Base-by-base conservation (phyloP, 257 asterid genomes). In the Nemophila menziesii region DNA sequence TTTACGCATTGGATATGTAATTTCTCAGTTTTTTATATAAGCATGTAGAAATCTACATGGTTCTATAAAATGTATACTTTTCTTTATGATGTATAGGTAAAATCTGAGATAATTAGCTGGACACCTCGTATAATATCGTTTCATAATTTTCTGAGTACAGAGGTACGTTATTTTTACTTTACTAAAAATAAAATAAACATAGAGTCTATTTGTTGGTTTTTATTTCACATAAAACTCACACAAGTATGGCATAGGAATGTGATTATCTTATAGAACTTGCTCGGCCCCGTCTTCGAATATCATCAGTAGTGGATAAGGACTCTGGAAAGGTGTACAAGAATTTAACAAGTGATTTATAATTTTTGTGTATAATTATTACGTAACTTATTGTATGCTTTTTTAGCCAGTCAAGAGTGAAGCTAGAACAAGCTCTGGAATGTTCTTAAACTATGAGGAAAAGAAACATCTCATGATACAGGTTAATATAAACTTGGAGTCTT, bases 371-470 rank as follows among this genome's bases (percentile, higher is more conserved):
- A 29, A 29, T 29, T 29, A 10, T 29, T 29, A 29, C 36, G 9
- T 24, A 22, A 46, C 18, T 15, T 60, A 18, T 24, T 14, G 16
- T n/a, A 21, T 41, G 36, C 34, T 33, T 49, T 56, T 54, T 41
- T 65, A 83, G 94, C 92, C 89, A 50, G 46, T 83, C 48, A 69
- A 65, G 73, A 79, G 94, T 64, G 47, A 63, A 22, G 89, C 74
- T 20, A 79, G 89, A 67, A 79, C 92, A 55, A 83, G 92, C 65
- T 83, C 92, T 51, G 89, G 94, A 49, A 79, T 79, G 93, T 83
- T 83, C 68, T 60, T 83, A 52, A 83, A 50, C 58, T 50, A 52
- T 36, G 72, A 52, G 63, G 93, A 83, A 69, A 74, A 80, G 54
- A 61, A 56, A 52, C 77, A 71, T 53, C 90, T 89, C 7, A 72